Evolutionary conservation across 2,329 filamentous ascomycete species (phyloP).

Genomic region (Nemania sp.): DNA sequence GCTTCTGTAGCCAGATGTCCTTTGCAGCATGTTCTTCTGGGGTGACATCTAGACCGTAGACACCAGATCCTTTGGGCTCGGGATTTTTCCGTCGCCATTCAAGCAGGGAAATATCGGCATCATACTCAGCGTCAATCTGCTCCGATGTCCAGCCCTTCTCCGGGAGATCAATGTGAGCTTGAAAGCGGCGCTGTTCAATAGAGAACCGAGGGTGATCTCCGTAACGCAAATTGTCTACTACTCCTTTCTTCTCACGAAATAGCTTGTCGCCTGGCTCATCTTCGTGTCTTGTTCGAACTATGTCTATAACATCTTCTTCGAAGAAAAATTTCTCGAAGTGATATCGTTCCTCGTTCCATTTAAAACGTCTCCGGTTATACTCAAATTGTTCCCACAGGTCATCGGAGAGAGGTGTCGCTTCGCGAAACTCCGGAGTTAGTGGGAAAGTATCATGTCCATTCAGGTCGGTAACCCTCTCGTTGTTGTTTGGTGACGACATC

Average conservation of each 20-base stretch:
- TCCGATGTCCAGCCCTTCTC: background rate
- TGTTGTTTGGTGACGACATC: no score
- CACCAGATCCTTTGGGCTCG: background rate
- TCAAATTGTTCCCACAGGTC: background rate
- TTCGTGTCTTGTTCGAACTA: background rate
- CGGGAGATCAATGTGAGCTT: background rate
- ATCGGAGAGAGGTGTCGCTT: background rate
- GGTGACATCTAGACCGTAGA: background rate
- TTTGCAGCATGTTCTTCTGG: background rate
- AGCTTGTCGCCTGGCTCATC: background rate
- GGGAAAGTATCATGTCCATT: background rate
- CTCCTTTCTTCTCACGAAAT: background rate
- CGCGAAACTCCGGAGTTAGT: background rate
- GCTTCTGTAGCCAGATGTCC: background rate
- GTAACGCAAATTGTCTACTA: background rate
- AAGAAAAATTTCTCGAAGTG: background rate
- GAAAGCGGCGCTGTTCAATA: background rate
- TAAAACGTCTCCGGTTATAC: background rate
- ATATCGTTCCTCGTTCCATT: background rate
- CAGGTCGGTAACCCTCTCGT: background rate
- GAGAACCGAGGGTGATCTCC: background rate
- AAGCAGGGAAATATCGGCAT: background rate
- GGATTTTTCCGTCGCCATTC: background rate
- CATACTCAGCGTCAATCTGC: background rate
- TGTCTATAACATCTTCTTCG: background rate